phyloP scores from a whole-genome alignment of 495 filamentous ascomycete species.

The Lophiostoma macrostomum region DNA sequence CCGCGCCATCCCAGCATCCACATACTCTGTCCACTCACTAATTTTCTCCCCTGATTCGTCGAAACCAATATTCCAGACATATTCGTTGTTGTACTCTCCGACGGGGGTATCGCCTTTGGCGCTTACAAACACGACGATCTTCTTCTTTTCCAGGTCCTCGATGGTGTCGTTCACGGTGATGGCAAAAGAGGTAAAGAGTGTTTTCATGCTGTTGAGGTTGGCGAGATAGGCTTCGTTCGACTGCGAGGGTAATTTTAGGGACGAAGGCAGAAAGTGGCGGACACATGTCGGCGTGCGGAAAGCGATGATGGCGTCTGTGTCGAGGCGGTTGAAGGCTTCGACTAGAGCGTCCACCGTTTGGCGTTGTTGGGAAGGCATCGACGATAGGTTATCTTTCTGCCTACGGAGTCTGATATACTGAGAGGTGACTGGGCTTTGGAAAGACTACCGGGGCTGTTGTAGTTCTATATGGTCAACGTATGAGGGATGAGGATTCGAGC shows the following conservation, averaged over 20 bases:
- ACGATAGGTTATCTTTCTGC: not conserved
- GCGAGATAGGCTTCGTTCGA: conserved; percentile 22
- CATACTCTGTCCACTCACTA: conserved; percentile 39
- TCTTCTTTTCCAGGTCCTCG: conserved; percentile 26
- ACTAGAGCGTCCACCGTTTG: conserved; percentile 19
- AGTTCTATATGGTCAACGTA: too few species aligned
- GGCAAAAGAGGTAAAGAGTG: conserved; percentile 30
- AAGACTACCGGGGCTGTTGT: too few species aligned
- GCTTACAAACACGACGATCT: conserved; percentile 38
- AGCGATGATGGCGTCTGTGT: conserved; percentile 17
- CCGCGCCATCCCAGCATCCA: conserved; percentile 39
- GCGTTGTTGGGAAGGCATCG: conserved; percentile 16
- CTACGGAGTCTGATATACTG: too few species aligned
- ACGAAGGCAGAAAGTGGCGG: conserved; percentile 34
- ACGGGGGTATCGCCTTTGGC: conserved; percentile 27
- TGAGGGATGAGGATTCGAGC: too few species aligned
- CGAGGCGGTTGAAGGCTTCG: conserved; percentile 22
- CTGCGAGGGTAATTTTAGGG: conserved; percentile 29
- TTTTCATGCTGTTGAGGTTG: conserved; percentile 24
- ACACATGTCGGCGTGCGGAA: conserved; percentile 25
- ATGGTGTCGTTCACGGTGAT: conserved; percentile 35
- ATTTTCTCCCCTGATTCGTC: conserved; percentile 40
- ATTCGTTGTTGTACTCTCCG: conserved; percentile 38
- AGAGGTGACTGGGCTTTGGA: too few species aligned
- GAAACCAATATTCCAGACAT: conserved; percentile 47